Conservation (phyloP, 1,139 yeast species). For the Kurtzmaniella quercitrusa region DNA sequence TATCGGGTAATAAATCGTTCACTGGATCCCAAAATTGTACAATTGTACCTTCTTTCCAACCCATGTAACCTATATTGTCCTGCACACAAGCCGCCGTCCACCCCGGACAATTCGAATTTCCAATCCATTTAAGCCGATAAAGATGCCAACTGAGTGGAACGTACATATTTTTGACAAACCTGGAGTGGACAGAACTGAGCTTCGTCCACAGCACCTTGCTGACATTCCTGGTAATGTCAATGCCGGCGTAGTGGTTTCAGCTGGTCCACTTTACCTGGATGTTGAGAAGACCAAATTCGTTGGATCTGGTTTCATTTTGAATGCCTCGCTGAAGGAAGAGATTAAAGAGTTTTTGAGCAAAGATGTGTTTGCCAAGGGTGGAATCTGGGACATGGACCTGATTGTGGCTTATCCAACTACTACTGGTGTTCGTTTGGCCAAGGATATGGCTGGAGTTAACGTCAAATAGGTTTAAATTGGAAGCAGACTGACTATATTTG, state of each 20-base stretch:
- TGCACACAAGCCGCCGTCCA: not conserved
- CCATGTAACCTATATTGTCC: no score
- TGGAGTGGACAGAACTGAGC: conserved; percentile 51
- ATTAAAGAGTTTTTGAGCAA: conserved; percentile 57
- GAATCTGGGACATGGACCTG: conserved; percentile 73
- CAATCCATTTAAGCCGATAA: not conserved
- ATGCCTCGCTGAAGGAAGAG: conserved; percentile 62
- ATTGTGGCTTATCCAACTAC: conserved; percentile 56
- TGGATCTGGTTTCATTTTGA: conserved; percentile 64
- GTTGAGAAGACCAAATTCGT: conserved; percentile 54
- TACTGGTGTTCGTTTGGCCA: conserved; percentile 39
- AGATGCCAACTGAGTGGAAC: conserved; percentile 46
- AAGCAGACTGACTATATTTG: no score
- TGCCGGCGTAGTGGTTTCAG: conserved; percentile 56
- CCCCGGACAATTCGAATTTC: not conserved
- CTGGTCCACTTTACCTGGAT: conserved; percentile 59
- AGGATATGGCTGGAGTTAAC: conserved; percentile 15
- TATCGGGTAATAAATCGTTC: no score
- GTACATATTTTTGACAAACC: conserved; percentile 73
- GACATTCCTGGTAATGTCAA: conserved; percentile 49
- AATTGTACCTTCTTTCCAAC: no score
- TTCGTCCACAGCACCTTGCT: conserved; percentile 57
- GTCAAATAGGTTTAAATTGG: not conserved
- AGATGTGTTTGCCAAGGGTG: conserved; percentile 61
- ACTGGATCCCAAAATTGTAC: no score